Evolutionary conservation across 2,329 filamentous ascomycete species (phyloP).

Genomic region (Pleurostoma richardsiae): DNA sequence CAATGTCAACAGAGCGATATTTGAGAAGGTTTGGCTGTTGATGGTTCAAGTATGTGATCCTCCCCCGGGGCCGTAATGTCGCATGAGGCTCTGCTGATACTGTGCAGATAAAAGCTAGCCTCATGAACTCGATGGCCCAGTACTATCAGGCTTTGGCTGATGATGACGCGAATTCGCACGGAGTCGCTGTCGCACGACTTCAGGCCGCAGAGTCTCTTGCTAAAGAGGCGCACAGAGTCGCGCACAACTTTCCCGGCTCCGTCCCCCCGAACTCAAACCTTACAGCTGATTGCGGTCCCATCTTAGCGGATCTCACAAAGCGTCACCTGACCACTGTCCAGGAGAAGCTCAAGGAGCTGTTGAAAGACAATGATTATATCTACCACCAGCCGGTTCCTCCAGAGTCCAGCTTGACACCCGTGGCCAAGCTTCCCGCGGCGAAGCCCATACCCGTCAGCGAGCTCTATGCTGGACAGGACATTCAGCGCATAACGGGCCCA

Average conservation of each 20-base stretch:
- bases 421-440: slow-evolving; percentile 87
- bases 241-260: slow-evolving; percentile 74
- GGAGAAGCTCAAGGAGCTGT: slow-evolving; percentile 69
- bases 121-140: slow-evolving; percentile 81
- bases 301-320: slow-evolving; percentile 76
- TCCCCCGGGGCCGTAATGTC: not conserved
- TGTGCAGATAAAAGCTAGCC: slow-evolving; percentile 65
- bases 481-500: slow-evolving; percentile 92
- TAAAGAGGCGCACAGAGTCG: slow-evolving; percentile 71
- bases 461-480: slow-evolving; percentile 94
- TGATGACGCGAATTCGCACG: slow-evolving; percentile 82
- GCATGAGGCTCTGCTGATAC: slow-evolving; percentile 9
- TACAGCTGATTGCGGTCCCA: slow-evolving; percentile 68
- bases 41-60: slow-evolving; percentile 63
- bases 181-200: slow-evolving; percentile 76
- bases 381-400: slow-evolving; percentile 90
- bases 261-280: slow-evolving; percentile 80
- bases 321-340: slow-evolving; percentile 76
- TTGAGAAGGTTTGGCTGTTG: slow-evolving; percentile 89
- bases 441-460: slow-evolving; percentile 97
- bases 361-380: slow-evolving; percentile 96
- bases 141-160: slow-evolving; percentile 93
- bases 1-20: slow-evolving; percentile 84
- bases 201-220: slow-evolving; percentile 74
- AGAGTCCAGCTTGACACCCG: slow-evolving; percentile 73